These are phyloP conservation scores for Apophysomyces ossiformis DNA, from an alignment of 371 early-diverging fungal genomes.

Conservation along the genomic window DNA sequence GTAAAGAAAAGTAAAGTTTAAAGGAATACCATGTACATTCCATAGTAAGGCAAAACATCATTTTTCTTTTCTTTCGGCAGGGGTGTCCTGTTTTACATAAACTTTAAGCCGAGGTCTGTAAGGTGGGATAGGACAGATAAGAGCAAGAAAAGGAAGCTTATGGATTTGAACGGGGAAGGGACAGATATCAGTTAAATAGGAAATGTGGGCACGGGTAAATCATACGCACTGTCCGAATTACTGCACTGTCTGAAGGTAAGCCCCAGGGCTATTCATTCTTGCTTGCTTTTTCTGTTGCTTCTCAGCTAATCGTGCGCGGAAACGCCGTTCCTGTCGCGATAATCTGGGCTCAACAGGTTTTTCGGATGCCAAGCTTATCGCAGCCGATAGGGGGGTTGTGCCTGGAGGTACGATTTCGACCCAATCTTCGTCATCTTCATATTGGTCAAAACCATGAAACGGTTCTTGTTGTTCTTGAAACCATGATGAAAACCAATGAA, in stretches of 20 bases:
- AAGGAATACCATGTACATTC: too few species aligned
- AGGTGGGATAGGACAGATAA: neutral
- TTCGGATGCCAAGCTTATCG: neutral
- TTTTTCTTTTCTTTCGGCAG: too few species aligned
- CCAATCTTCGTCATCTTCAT: conserved; percentile 7
- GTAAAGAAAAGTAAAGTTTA: too few species aligned
- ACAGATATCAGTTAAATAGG: neutral
- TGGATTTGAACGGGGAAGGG: neutral
- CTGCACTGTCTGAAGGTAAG: too few species aligned
- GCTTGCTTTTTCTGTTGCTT: neutral
- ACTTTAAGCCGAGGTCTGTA: too few species aligned
- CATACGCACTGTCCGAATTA: too few species aligned
- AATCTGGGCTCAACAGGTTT: neutral
- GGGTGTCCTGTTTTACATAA: too few species aligned
- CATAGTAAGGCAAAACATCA: too few species aligned
- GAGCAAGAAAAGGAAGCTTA: neutral
- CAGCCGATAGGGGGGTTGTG: neutral
- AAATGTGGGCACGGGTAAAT: neutral
- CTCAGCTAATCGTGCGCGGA: neutral
- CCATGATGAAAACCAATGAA: conserved; percentile 6
- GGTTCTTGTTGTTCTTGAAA: conserved; percentile 1
- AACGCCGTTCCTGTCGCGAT: conserved; percentile 6
- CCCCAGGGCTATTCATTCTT: neutral
- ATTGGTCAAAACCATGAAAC: neutral
- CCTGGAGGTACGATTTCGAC: neutral